Evolutionary conservation across 805 yeast genomes (phyloP).

Genomic region (Yamadazyma sp.): DNA sequence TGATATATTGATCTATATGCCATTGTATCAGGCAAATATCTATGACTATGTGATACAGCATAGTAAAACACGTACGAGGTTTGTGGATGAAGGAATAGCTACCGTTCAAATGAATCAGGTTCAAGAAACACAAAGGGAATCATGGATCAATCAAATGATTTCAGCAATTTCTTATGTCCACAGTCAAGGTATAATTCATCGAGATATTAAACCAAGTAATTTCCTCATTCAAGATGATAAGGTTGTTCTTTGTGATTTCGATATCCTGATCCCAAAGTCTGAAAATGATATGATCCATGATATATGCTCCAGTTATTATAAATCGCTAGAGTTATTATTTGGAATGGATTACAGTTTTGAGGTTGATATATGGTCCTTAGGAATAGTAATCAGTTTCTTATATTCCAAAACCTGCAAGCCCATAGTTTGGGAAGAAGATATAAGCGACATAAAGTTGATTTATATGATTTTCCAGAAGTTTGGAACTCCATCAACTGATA

Average conservation of each 20-base stretch:
- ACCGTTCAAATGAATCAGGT: conserved; percentile 16
- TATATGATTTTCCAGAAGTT: conserved; percentile 50
- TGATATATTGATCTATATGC: conserved; percentile 33
- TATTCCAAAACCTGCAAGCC: conserved; percentile 32
- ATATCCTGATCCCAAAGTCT: conserved; percentile 30
- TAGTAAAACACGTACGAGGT: conserved; percentile 19
- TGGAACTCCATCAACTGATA: conserved; percentile 55
- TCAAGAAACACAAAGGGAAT: conserved; percentile 10
- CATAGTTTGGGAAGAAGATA: conserved; percentile 25
- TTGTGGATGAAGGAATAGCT: conserved; percentile 13
- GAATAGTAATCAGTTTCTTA: conserved; percentile 56
- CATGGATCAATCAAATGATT: conserved; percentile 18
- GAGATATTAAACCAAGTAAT: conserved; percentile 41
- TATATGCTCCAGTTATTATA: conserved; percentile 64
- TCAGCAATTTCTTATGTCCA: conserved; percentile 29
- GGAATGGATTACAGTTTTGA: conserved; percentile 54
- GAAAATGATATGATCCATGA: conserved; percentile 47
- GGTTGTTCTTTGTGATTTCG: conserved; percentile 58
- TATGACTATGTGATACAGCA: conserved; percentile 19
- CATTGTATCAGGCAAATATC: conserved; percentile 26
- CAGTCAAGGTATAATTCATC: conserved; percentile 32
- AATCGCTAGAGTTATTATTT: conserved; percentile 72
- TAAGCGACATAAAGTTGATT: conserved; percentile 59
- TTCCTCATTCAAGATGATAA: conserved; percentile 23
- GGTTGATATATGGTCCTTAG: conserved; percentile 73